Conservation (phyloP, 352 stramenopile species). For the Phytopythium oedochilum region DNA sequence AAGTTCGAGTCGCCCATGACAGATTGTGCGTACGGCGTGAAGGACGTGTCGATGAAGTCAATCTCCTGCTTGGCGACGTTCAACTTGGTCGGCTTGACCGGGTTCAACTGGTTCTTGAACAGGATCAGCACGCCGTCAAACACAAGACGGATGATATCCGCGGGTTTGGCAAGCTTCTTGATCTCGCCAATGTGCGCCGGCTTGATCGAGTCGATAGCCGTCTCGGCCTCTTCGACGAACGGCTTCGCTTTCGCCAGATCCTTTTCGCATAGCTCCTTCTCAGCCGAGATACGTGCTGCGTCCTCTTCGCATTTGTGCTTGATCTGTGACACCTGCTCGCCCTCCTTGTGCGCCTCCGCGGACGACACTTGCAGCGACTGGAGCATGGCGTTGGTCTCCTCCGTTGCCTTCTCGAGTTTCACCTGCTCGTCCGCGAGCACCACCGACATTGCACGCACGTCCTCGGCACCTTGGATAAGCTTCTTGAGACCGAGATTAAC, state of each 20-base stretch:
- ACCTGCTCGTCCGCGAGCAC: constrained; percentile 95
- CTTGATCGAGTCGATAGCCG: constrained; percentile 97
- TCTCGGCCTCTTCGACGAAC: constrained; percentile 97
- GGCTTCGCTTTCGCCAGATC: constrained; percentile 98
- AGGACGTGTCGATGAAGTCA: constrained; percentile 96
- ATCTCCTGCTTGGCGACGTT: constrained; percentile 97
- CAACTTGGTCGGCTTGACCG: constrained; percentile 92
- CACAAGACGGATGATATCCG: constrained; percentile 98
- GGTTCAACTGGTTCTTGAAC: constrained; percentile 92
- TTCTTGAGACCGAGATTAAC: constrained; percentile 98
- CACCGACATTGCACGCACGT: constrained; percentile 97
- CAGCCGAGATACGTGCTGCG: constrained; percentile 90
- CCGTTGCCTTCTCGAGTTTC: constrained; percentile 95
- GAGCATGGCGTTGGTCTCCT: constrained; percentile 98
- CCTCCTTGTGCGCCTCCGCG: constrained; percentile 96
- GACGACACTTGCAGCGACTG: constrained; percentile 94
- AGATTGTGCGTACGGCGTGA: constrained; percentile 92
- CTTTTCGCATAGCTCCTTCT: constrained; percentile 94
- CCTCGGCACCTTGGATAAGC: constrained; percentile 95
- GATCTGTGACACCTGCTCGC: constrained; percentile 95
- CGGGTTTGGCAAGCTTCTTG: constrained; percentile 97
- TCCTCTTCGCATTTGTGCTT: constrained; percentile 97
- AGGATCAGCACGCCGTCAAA: constrained; percentile 98
- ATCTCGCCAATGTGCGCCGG: constrained; percentile 97
- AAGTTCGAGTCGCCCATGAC: constrained; percentile 98